Base-by-base conservation (phyloP, 2,329 filamentous ascomycete species). In the Diaporthe sp. region DNA sequence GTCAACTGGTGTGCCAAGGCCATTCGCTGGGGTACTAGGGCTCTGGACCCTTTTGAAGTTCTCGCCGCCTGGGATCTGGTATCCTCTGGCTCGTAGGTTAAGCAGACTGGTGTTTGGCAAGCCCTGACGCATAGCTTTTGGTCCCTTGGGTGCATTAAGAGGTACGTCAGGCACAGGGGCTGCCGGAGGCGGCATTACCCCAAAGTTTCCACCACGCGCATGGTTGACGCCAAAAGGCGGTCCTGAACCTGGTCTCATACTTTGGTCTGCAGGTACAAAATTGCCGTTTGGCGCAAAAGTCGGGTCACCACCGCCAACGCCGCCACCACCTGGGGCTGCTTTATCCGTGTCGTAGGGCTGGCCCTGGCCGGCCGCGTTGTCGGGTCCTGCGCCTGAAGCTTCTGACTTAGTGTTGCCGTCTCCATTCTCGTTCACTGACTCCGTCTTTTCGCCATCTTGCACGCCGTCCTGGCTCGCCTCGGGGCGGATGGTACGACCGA, bases 91-190 rank as follows among this genome's bases (percentile, higher is more conserved):
- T 77, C 91, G 86, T 82, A 92, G 82, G 79, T 93, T 90, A 77
- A 92, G 89, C 71, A 94, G 89, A 78, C 94, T 94, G 74, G 93
- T 96, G 82, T 97, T 97, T 69, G 94, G 94, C 15, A 95, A 87
- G 40, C 95, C 95, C 83, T 97, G 93, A 77, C 96, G 91, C 95
- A 98, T 97, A 25, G 97, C 97, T 84, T 97, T 96, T 64, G 97
- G 97, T 13, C 96, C 97, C 72, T 94, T 97, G 38, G 97, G 97
- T 38, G 97, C 97, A 85, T 89, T 95, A 84, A 92, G 83, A 58
- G 91, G 91, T 69, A 88, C 85, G 77, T 85, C 85, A 30, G 82
- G 82, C 33, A 79, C 77, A 75, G 77, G 74, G 73, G 78, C 77
- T 69, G 75, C 69, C 8, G 75, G 75, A 19, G 75, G 73, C n/a